Evolutionary conservation across 345 rosid species (phyloP).

Genomic region (Ricinus communis): DNA sequence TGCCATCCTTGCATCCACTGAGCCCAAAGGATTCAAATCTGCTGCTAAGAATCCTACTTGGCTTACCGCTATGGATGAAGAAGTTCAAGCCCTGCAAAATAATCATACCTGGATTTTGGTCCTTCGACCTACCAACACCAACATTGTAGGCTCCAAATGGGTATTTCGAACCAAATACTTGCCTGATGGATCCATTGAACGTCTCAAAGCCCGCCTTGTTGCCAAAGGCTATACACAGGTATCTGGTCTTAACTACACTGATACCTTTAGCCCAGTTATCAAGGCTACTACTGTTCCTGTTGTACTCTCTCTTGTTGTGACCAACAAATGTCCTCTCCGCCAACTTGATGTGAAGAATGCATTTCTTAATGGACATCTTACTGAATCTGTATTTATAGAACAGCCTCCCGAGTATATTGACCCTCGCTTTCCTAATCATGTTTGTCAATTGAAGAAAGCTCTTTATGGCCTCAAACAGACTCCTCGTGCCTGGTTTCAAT

Average conservation of each 20-base stretch:
- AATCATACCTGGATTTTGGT: conserved; percentile 14
- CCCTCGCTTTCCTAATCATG: too few species aligned
- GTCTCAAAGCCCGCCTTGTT: too few species aligned
- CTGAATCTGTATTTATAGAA: conserved; percentile 2
- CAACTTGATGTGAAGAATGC: too few species aligned
- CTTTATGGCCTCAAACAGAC: too few species aligned
- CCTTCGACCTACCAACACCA: background rate
- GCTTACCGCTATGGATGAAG: conserved; percentile 9
- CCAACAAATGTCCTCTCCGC: background rate
- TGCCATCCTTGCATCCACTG: conserved; percentile 2
- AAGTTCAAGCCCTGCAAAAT: conserved; percentile 1
- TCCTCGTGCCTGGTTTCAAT: too few species aligned
- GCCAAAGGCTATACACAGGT: conserved; percentile 6
- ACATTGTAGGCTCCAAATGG: conserved; percentile 19
- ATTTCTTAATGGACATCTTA: conserved; percentile 6
- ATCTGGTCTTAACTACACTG: conserved; percentile 6
- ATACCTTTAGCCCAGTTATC: conserved; percentile 12
- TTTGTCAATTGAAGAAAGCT: too few species aligned
- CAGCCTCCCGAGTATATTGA: too few species aligned
- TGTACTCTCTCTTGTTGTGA: background rate
- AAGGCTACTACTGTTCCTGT: conserved; percentile 4
- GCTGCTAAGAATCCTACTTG: conserved; percentile 7
- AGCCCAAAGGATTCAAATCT: conserved; percentile 12
- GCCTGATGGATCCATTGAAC: background rate
- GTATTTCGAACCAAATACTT: conserved; percentile 2